Evolutionary conservation across 148 eudicot species (phyloP).

Genomic region (Vaccinium darrowii): DNA sequence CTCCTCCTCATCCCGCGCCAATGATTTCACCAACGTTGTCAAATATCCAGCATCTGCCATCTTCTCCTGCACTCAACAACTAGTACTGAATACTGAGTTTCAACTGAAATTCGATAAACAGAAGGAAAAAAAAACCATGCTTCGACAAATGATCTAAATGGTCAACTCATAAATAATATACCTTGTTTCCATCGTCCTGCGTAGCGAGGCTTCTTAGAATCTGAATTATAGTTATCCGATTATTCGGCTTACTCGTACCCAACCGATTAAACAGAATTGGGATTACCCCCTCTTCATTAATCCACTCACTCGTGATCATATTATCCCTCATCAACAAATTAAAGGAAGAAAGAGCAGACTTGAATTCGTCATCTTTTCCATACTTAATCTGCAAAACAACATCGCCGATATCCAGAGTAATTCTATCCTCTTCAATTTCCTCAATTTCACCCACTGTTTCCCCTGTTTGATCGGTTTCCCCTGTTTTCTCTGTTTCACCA

Average conservation of each 20-base stretch:
- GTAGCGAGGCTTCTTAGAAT: slow-evolving; percentile 49
- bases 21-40: slow-evolving; percentile 62
- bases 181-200: slow-evolving; percentile 55
- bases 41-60: slow-evolving; percentile 64
- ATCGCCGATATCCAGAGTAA: slow-evolving; percentile 46
- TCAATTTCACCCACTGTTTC: slow-evolving; percentile 32
- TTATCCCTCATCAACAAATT: slow-evolving; percentile 37
- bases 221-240: slow-evolving; percentile 56
- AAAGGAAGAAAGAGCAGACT: slow-evolving; percentile 44
- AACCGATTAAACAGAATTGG: slow-evolving; percentile 62
- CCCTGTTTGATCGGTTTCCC: slow-evolving; percentile 23
- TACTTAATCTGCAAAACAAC: slow-evolving; percentile 65
- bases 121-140: background rate
- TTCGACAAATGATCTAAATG: background rate
- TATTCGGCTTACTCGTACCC: slow-evolving; percentile 44
- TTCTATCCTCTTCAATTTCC: slow-evolving; percentile 17
- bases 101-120: background rate
- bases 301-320: slow-evolving; percentile 50
- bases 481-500: slow-evolving; percentile 26
- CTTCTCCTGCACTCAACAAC: slow-evolving; percentile 51
- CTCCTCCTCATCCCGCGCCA: slow-evolving; percentile 65
- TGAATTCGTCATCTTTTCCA: slow-evolving; percentile 69
- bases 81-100: background rate
- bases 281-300: slow-evolving; percentile 61
- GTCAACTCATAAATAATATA: slow-evolving; percentile 17